Base-by-base conservation (phyloP, 2,329 filamentous ascomycete genomes). In the Exophiala sp. region DNA sequence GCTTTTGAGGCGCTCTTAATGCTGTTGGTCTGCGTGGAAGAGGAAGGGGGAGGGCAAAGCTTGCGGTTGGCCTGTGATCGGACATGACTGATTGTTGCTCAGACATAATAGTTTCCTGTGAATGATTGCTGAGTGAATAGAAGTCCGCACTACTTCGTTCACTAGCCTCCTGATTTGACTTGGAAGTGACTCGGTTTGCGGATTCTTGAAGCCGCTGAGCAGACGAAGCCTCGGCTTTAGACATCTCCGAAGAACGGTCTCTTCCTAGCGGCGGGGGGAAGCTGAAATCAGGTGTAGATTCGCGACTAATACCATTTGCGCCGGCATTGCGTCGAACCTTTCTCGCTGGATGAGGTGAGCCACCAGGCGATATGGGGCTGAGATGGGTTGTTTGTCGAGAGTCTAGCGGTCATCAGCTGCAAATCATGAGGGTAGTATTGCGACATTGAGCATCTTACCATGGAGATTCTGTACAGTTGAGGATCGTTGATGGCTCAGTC, bases 61-160 rank as follows among this genome's bases (percentile, higher is more conserved):
- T 43, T 34, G 49, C 42, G 2, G 44, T n/a, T 16, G 54, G 66
- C 72, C 57, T 52, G 14, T 52, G 52, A 9, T 63, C 60, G 20
- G 62, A 65, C 14, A 74, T 68, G 44, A 76, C 73, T 5, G 72
- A 72, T 18, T 79, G 81, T 66, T 95, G 95, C 70, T 97, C 94
- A 0, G 94, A 99, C 9, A 87, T 87, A 44, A 97, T 69, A 2
- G 94, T 99, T 69, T 99, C 94, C 12, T 88, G 89, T 5, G 94
- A 97, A 66, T 96, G 87, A 68, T 97, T 96, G 74, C 92, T 96
- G 68, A 92, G 75, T 1, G 91, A 91, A 70, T 96, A 97, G 65
- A 97, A 95, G 66, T 99, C 94, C 50, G 88, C 88, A 68, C 94
- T 99, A 60, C 89, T 96, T 63, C 94, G 80, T 20, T 90, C 91